Evolutionary conservation across 805 yeast genomes (phyloP).

Genomic region (Ascoidea tarda): DNA sequence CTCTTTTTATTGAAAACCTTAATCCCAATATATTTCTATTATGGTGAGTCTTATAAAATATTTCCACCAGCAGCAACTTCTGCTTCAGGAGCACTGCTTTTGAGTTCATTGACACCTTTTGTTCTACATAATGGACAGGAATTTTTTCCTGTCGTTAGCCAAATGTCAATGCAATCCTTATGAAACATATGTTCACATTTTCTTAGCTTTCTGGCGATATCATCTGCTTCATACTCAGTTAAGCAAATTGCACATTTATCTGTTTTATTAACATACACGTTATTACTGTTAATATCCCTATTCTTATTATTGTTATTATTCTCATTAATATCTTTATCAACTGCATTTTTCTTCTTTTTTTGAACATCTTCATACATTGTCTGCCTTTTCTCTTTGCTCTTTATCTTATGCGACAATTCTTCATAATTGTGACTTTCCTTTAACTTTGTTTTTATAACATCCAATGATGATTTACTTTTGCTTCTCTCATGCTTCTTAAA

Average conservation of each 20-base stretch:
- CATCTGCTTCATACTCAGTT: slow-evolving; percentile 30
- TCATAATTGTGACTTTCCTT: too few relatives aligned
- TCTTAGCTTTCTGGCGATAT: slow-evolving; percentile 28
- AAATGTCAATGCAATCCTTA: slow-evolving; percentile 39
- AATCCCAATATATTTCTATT: too few relatives aligned
- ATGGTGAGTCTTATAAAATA: too few relatives aligned
- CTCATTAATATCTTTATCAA: not conserved
- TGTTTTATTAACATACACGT: slow-evolving; percentile 6
- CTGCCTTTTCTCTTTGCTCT: not conserved
- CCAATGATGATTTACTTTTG: too few relatives aligned
- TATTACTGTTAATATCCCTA: too few relatives aligned
- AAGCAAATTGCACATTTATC: slow-evolving; percentile 41
- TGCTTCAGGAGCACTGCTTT: not conserved
- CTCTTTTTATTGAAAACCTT: too few relatives aligned
- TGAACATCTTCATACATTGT: not conserved
- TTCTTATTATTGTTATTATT: not conserved
- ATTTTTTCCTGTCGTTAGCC: slow-evolving; percentile 39
- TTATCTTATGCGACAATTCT: not conserved
- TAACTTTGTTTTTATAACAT: not conserved
- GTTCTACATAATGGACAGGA: slow-evolving; percentile 45
- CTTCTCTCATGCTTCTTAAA: too few relatives aligned
- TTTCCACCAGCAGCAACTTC: not conserved
- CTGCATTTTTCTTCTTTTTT: not conserved
- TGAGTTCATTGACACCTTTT: slow-evolving; percentile 19
- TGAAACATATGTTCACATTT: slow-evolving; percentile 40